A percentile compares a stretch with the other conserved stretches of the same genome.
Evolutionary conservation across 768 basidiomycete species (phyloP).

Genomic region (Macrolepiota albuminosa): DNA sequence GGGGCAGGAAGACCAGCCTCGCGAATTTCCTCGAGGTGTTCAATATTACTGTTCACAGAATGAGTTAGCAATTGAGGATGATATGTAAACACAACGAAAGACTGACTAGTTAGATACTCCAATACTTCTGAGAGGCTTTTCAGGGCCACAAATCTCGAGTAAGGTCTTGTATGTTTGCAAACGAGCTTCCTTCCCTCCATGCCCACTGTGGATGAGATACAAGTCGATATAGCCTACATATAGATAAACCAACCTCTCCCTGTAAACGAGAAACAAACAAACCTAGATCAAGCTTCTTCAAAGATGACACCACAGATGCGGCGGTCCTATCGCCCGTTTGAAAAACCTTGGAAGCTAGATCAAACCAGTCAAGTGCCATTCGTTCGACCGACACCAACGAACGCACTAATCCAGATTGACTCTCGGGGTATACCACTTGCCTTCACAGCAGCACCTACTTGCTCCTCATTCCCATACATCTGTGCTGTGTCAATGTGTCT

Average conservation of each 20-base stretch:
- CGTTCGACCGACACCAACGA: background rate
- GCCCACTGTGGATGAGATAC: conserved; percentile 72
- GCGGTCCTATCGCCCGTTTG: conserved; percentile 24
- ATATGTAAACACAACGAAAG: background rate
- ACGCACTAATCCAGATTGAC: conserved; percentile 66
- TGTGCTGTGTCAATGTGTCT: conserved; percentile 77
- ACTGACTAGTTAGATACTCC: conserved; percentile 82
- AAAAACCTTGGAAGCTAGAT: conserved; percentile 49
- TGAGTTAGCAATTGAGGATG: background rate
- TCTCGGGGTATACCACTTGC: conserved; percentile 51
- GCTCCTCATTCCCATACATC: conserved; percentile 57
- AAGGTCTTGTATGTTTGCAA: conserved; percentile 68
- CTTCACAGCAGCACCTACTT: conserved; percentile 55
- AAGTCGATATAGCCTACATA: conserved; percentile 46
- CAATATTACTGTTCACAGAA: conserved; percentile 41
- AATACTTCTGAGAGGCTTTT: conserved; percentile 55
- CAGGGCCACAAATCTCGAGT: conserved; percentile 48
- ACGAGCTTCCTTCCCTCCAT: conserved; percentile 55
- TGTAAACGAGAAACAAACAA: conserved; percentile 12
- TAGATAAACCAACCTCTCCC: background rate
- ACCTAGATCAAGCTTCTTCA: conserved; percentile 55
- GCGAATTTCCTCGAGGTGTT: conserved; percentile 71
- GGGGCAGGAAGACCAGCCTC: conserved; percentile 58
- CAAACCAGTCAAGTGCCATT: background rate
- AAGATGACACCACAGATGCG: conserved; percentile 27